These are phyloP conservation scores for Aspergillus vadensis DNA, from an alignment of 2,329 filamentous ascomycete species.

Conservation along the genomic window DNA sequence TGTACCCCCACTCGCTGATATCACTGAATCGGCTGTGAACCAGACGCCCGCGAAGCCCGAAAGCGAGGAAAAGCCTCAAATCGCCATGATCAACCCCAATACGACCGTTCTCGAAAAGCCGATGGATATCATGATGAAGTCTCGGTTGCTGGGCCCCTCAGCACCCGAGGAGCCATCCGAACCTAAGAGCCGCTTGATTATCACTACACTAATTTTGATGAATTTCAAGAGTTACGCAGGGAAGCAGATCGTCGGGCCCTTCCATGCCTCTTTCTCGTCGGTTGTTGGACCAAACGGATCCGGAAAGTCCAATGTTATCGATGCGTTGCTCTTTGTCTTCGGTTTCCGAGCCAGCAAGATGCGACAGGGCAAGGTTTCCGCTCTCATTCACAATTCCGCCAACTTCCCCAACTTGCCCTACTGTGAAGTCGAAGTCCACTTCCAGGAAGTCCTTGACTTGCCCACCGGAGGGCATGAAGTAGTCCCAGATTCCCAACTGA, in stretches of 20 bases:
- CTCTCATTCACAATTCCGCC: slow-evolving; percentile 95
- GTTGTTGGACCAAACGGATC: slow-evolving; percentile 98
- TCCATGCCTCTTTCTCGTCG: slow-evolving; percentile 95
- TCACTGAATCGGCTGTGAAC: slow-evolving; percentile 69
- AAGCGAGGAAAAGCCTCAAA: slow-evolving; percentile 51
- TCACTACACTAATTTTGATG: slow-evolving; percentile 85
- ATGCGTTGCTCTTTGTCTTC: slow-evolving; percentile 97
- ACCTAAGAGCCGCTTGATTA: slow-evolving; percentile 85
- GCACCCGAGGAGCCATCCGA: slow-evolving; percentile 71
- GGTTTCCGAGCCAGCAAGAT: slow-evolving; percentile 99
- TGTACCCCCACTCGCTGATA: slow-evolving; percentile 69
- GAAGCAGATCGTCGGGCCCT: slow-evolving; percentile 90
- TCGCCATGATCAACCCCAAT: slow-evolving; percentile 70
- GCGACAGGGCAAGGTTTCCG: slow-evolving; percentile 97
- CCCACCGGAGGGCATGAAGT: slow-evolving; percentile 73
- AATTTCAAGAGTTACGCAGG: slow-evolving; percentile 99
- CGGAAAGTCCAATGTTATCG: slow-evolving; percentile 98
- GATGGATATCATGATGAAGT: slow-evolving; percentile 91
- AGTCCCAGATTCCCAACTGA: slow-evolving; percentile 78
- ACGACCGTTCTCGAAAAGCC: slow-evolving; percentile 80
- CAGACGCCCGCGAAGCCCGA: slow-evolving; percentile 52
- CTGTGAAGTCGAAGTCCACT: slow-evolving; percentile 96
- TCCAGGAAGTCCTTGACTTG: slow-evolving; percentile 90
- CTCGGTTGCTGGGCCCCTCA: slow-evolving; percentile 67
- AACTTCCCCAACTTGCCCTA: slow-evolving; percentile 79